Evolutionary conservation across 1,284 basidiomycete genomes (phyloP), one percentile per base, ranked within the genome.

Genomic region (Heterobasidion occidentale): DNA sequence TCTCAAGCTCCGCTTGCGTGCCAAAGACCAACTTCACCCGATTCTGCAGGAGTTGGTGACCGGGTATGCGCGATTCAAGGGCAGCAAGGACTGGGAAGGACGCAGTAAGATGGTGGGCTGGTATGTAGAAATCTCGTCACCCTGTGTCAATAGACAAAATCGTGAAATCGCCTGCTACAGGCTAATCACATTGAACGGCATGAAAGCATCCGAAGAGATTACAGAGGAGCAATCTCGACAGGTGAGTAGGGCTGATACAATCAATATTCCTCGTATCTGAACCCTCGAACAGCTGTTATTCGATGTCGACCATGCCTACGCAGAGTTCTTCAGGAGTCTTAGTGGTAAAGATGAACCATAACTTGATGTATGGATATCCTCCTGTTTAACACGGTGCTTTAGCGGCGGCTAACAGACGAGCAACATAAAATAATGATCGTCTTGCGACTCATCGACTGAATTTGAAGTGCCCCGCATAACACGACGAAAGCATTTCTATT

Each of bases 141-240:
- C 1, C 36, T 57, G 12, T 35, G 36, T 42, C 8, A 17, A 47
- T 36, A 14, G 36, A 15, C n/a, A 11, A 9, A 11, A 62, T 34
- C 51, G 5, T 46, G 27, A 51, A 14, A n/a, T 51, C 27, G 44
- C n/a, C 17, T 36, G 35, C 1, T 27, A 27, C 61, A 95, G 94
- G 94, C 78, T 98, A 46, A 99, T 99, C 65, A 92, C 91, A 5
- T 79, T 99, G 46, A 99, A 99, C 64, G 89, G 88, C 1, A 97
- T 98, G 93, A 93, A 94, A 68, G 97, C 94, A 6, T 94, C 92
- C 34, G 96, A 98, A 65, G 94, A 98, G 71, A 88, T 99, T 53
- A 89, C 90, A 1, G 95, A 99, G 58, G 95, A 98, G 62, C 94
- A 99, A 67, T 90, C 92, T 1, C 77, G 97, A 57, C 94, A 98